phyloP scores from a whole-genome alignment of 2,329 filamentous ascomycete genomes.

The Penicillium sclerotiorum region DNA sequence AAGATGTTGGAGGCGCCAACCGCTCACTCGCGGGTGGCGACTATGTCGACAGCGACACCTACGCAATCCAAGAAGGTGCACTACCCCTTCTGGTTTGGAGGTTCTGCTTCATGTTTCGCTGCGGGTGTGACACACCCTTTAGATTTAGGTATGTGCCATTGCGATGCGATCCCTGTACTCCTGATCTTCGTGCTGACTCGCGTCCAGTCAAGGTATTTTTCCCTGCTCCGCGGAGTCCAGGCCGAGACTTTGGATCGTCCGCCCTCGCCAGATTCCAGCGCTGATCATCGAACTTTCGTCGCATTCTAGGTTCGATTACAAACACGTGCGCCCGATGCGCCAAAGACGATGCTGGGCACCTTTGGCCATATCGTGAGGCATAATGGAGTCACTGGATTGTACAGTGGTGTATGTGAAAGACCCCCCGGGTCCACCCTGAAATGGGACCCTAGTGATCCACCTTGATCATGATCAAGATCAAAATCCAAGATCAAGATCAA shows the following conservation, averaged over 20 bases:
- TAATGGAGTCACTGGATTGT: conserved; percentile 79
- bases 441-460: background rate
- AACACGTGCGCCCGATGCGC: conserved; percentile 74
- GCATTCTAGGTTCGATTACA: conserved; percentile 75
- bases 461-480: background rate
- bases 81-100: conserved; percentile 96
- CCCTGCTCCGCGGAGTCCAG: conserved; percentile 1
- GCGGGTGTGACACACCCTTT: conserved; percentile 91
- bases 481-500: conserved; percentile 4
- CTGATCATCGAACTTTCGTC: conserved; percentile 19
- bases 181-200: conserved; percentile 23
- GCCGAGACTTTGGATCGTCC: conserved; percentile 7
- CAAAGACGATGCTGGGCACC: conserved; percentile 81
- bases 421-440: background rate
- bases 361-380: conserved; percentile 77
- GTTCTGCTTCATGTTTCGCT: conserved; percentile 88
- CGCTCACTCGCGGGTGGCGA: conserved; percentile 20
- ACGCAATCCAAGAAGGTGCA: conserved; percentile 40
- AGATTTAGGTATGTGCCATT: conserved; percentile 71
- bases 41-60: conserved; percentile 19
- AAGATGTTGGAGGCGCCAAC: conserved; percentile 34
- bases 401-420: conserved; percentile 67
- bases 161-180: background rate
- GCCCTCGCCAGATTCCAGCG: conserved; percentile 6
- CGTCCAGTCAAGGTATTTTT: conserved; percentile 57